Percentiles rank a stretch among this genome's conserved stretches.
Evolutionary conservation across 371 early-diverging fungal genomes (phyloP).

Genomic region (Basidiobolus meristosporus): DNA sequence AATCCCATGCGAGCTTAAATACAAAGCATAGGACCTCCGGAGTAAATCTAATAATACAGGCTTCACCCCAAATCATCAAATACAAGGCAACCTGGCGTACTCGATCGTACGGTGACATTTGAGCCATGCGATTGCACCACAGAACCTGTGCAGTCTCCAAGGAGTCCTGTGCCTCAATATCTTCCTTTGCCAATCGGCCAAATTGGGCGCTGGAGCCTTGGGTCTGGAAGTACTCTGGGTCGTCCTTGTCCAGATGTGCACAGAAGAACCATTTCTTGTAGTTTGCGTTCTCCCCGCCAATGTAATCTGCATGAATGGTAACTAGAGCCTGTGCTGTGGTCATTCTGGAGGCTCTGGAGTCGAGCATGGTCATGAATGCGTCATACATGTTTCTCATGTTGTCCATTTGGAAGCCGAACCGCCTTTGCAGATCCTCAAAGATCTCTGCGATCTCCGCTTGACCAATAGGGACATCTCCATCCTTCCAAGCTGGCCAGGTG

Average conservation of each 20-base stretch:
- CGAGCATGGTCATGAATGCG: slow-evolving; percentile 60
- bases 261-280: slow-evolving; percentile 78
- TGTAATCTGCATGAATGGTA: slow-evolving; percentile 68
- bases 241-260: slow-evolving; percentile 51
- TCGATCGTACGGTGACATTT: slow-evolving; percentile 47
- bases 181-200: slow-evolving; percentile 7
- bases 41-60: slow-evolving; percentile 53
- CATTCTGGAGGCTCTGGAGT: slow-evolving; percentile 69
- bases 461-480: slow-evolving; percentile 35
- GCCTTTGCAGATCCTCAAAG: slow-evolving; percentile 30
- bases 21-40: slow-evolving; percentile 74
- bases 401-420: slow-evolving; percentile 73
- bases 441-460: slow-evolving; percentile 40
- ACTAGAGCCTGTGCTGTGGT: slow-evolving; percentile 49
- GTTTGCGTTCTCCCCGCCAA: slow-evolving; percentile 70
- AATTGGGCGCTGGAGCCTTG: slow-evolving; percentile 5
- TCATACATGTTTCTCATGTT: slow-evolving; percentile 57
- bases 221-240: slow-evolving; percentile 25
- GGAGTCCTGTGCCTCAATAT: slow-evolving; percentile 13
- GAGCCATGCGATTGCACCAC: slow-evolving; percentile 51
- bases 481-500: slow-evolving; percentile 52
- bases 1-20: slow-evolving; percentile 55
- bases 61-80: slow-evolving; percentile 77
- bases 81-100: slow-evolving; percentile 60
- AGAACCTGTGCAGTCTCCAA: slow-evolving; percentile 30